phyloP scores from a whole-genome alignment of 148 eudicot species.

The Silene uniflora region DNA sequence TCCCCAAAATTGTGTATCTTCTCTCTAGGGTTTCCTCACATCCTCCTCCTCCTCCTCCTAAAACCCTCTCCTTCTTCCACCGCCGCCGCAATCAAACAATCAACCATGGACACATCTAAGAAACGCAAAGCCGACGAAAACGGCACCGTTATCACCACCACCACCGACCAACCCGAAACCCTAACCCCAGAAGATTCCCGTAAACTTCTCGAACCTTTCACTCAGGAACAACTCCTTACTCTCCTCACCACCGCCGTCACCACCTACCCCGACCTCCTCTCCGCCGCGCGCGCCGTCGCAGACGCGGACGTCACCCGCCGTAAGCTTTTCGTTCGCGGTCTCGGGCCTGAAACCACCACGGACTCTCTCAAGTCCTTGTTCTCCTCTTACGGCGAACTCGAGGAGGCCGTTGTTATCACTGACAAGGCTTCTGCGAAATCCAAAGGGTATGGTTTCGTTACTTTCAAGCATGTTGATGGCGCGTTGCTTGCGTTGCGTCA shows the following conservation, averaged over 20 bases:
- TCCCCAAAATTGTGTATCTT: too few relatives aligned
- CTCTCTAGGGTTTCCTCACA: too few relatives aligned
- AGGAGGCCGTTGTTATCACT: constrained; percentile 69
- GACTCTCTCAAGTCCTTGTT: constrained; percentile 52
- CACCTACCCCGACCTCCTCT: constrained; percentile 53
- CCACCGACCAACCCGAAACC: constrained; percentile 18
- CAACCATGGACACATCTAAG: constrained; percentile 52
- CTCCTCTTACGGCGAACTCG: constrained; percentile 56
- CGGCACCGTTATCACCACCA: constrained; percentile 29
- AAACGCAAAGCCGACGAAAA: constrained; percentile 85
- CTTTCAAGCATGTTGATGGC: constrained; percentile 69
- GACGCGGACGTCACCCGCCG: constrained; percentile 62
- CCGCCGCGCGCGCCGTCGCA: constrained; percentile 62
- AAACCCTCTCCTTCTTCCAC: too few relatives aligned
- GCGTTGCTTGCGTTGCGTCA: constrained; percentile 62
- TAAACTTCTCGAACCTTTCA: constrained; percentile 52
- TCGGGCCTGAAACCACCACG: constrained; percentile 63
- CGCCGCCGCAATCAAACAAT: neutral
- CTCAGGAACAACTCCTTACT: constrained; percentile 48
- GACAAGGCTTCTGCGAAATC: constrained; percentile 64
- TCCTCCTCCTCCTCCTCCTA: too few relatives aligned
- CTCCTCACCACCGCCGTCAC: constrained; percentile 51
- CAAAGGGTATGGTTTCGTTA: constrained; percentile 85
- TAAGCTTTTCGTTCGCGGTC: constrained; percentile 81
- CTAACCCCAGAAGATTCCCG: constrained; percentile 54